A percentile compares a stretch with the other conserved stretches of the same genome.
These are phyloP conservation scores for Peronospora belbahrii DNA, from an alignment of 352 stramenopile genomes.

Conservation along the genomic window DNA sequence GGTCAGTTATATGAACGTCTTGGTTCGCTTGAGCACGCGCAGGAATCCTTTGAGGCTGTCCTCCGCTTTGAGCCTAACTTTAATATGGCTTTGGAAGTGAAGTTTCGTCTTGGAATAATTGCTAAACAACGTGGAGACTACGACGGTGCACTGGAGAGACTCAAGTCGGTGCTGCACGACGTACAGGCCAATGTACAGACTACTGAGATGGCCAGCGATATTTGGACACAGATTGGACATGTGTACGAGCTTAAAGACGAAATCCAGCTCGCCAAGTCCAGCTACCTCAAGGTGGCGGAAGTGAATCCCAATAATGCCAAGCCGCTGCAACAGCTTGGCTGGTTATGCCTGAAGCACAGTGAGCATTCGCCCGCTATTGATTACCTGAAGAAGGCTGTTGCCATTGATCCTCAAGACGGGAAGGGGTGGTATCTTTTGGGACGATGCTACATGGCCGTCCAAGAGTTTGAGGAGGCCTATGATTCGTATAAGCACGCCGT, in stretches of 20 bases:
- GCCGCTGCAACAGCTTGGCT: slow-evolving; percentile 75
- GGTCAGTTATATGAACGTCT: slow-evolving; percentile 81
- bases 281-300: slow-evolving; percentile 78
- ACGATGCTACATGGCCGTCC: slow-evolving; percentile 87
- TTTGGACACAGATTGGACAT: slow-evolving; percentile 84
- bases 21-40: slow-evolving; percentile 73
- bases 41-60: slow-evolving; percentile 82
- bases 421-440: slow-evolving; percentile 88
- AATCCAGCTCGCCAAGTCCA: slow-evolving; percentile 79
- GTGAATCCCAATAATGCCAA: slow-evolving; percentile 82
- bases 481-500: slow-evolving; percentile 87
- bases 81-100: slow-evolving; percentile 84
- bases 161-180: slow-evolving; percentile 78
- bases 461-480: slow-evolving; percentile 87
- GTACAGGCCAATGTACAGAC: slow-evolving; percentile 76
- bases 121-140: slow-evolving; percentile 79
- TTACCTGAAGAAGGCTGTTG: slow-evolving; percentile 78
- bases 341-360: slow-evolving; percentile 80
- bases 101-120: slow-evolving; percentile 81
- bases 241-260: slow-evolving; percentile 85
- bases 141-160: slow-evolving; percentile 67
- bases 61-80: slow-evolving; percentile 82
- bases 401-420: slow-evolving; percentile 71
- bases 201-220: slow-evolving; percentile 80
- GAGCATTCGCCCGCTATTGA: slow-evolving; percentile 79